These are phyloP conservation scores for Grosmannia serpens DNA, from an alignment of 2,329 filamentous ascomycete genomes.

Conservation along the genomic window DNA sequence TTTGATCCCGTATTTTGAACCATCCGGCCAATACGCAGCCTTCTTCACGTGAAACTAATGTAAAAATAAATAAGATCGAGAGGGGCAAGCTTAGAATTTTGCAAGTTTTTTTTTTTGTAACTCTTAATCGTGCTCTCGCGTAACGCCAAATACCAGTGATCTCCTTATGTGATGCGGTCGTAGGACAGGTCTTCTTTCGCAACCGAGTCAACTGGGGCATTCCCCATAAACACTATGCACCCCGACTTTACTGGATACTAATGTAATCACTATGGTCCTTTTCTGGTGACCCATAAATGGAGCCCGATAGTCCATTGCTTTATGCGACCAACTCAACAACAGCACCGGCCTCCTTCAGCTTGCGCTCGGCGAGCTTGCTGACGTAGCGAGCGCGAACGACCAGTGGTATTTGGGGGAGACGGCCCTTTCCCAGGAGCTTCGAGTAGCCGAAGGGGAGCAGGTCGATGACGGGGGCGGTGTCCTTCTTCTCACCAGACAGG, in stretches of 20 bases:
- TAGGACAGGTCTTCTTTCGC: neutral
- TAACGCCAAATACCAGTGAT: slow-evolving; percentile 4
- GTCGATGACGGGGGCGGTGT: slow-evolving; percentile 95
- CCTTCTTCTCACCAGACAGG: slow-evolving; percentile 64
- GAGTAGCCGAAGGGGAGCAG: slow-evolving; percentile 95
- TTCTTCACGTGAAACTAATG: too few species aligned
- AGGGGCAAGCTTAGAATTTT: neutral
- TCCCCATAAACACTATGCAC: neutral
- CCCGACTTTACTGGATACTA: neutral
- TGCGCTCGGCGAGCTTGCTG: slow-evolving; percentile 91
- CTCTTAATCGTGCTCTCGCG: slow-evolving; percentile 1
- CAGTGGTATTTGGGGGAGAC: slow-evolving; percentile 82
- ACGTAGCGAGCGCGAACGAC: slow-evolving; percentile 94
- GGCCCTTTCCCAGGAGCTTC: slow-evolving; percentile 97
- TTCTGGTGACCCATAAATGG: neutral
- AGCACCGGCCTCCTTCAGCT: slow-evolving; percentile 97
- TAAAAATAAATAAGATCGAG: neutral
- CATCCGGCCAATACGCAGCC: too few species aligned
- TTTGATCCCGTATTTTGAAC: too few species aligned
- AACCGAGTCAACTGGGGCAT: neutral
- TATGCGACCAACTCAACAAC: slow-evolving; percentile 93
- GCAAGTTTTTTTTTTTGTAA: neutral
- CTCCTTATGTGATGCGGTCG: neutral
- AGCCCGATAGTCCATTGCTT: slow-evolving; percentile 13
- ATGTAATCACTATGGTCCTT: neutral